Evolutionary conservation across 208 protist genomes (phyloP), one percentile per base, ranked within the genome.

Genomic region (Phytomonas sp.): DNA sequence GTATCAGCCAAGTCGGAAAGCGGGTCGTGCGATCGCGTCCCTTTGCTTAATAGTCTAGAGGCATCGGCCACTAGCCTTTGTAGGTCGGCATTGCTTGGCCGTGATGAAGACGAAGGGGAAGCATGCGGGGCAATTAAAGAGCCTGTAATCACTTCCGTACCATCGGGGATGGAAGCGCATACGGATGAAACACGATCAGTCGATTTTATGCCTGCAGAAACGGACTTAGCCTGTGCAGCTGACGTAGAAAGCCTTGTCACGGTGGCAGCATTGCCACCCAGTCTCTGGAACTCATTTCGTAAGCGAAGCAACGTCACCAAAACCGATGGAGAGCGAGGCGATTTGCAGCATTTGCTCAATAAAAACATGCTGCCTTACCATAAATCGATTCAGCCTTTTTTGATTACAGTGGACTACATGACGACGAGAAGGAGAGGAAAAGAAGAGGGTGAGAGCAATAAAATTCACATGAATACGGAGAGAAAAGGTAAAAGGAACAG

Each of bases 1-100:
- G 46, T 70, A 23, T 31, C 30, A 15, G 78, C 69, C 31, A 92
- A 80, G 64, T 93, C 85, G 11, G 87, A 91, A 28, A 95, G 81
- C 11, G 60, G 26, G 23, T 92, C 87, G 5, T 63, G 40, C 17
- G 62, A 63, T 9, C 87, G 85, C n/a, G 75, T 62, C 70, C 85
- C 78, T 36, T 82, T 79, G 43, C 73, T 76, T 13, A 95, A 74
- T 40, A 95, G 70, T 40, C 81, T 80, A 71, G 81, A 66, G 23
- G 85, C 88, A 66, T 93, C 84, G 0, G 62, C 20, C 20, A 56
- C 23, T 20, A 56, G 46, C 20, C 46, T 56, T 6, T 56, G 20
- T 8, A 56, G 6, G 20, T 56, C 46, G 20, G 20, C 17, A 56
- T 56, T 56, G 20, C 6, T 56, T 56, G 46, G 46, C 20, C 46